phyloP scores from a whole-genome alignment of 352 stramenopile species.

The Globisporangium emineosum region DNA sequence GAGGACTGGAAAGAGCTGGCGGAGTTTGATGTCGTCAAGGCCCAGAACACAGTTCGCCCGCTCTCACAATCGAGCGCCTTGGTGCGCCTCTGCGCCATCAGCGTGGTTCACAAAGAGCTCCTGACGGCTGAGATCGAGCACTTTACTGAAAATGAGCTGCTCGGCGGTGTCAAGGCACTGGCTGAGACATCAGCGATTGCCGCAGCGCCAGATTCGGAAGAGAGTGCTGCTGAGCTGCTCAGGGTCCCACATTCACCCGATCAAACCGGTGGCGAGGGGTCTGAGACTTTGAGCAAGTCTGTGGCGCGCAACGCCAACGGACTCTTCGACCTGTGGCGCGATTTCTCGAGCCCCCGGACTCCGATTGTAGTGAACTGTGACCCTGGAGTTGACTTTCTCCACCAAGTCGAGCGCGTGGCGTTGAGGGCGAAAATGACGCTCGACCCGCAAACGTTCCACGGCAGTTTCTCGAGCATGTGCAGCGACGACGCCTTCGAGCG shows the following conservation, averaged over 20 bases:
- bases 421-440: constrained; percentile 30
- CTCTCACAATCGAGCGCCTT: constrained; percentile 10
- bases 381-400: constrained; percentile 33
- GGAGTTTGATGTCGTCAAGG: constrained; percentile 5
- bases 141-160: constrained; percentile 10
- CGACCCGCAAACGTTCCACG: constrained; percentile 18
- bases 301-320: not conserved
- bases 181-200: not conserved
- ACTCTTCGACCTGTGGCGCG: constrained; percentile 28
- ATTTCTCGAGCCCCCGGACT: constrained; percentile 30
- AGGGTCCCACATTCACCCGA: not conserved
- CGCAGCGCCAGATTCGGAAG: not conserved
- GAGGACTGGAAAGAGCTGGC: constrained; percentile 25
- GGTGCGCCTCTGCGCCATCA: constrained; percentile 25
- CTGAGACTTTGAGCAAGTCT: not conserved
- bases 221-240: not conserved
- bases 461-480: constrained; percentile 2
- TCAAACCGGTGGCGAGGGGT: not conserved
- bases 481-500: constrained; percentile 29
- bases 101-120: constrained; percentile 21
- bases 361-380: constrained; percentile 33
- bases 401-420: constrained; percentile 30
- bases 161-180: not conserved
- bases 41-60: not conserved
- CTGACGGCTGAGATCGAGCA: constrained; percentile 32